Conservation (phyloP, 305 asterid species). For the Andrographis paniculata region DNA sequence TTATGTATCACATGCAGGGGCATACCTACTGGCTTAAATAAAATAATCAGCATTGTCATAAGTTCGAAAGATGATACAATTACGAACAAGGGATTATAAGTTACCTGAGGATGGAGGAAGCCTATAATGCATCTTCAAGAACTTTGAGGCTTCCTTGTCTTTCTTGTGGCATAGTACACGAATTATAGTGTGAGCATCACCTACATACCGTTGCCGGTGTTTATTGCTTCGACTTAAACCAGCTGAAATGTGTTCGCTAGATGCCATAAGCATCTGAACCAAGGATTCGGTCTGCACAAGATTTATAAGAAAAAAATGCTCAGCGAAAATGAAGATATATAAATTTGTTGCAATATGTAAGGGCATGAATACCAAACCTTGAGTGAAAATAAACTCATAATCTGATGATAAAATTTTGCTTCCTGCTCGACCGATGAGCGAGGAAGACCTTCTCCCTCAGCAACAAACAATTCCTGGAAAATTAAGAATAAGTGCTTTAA, state of each 20-base stretch:
- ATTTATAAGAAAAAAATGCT: conserved; percentile 10
- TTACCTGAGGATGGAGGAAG: conserved; percentile 90
- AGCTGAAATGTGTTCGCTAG: conserved; percentile 60
- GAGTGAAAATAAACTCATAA: conserved; percentile 64
- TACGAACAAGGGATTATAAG: conserved; percentile 7
- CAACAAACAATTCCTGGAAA: conserved; percentile 82
- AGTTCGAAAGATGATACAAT: conserved; percentile 1
- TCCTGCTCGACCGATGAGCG: conserved; percentile 78
- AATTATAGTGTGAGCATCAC: conserved; percentile 79
- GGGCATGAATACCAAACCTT: conserved; percentile 38
- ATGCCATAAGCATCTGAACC: conserved; percentile 72
- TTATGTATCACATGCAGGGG: too few relatives aligned
- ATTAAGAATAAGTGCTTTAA: conserved; percentile 18
- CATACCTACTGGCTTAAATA: too few relatives aligned
- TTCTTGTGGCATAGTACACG: conserved; percentile 90
- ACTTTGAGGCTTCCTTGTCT: conserved; percentile 79
- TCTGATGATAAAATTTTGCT: conserved; percentile 65
- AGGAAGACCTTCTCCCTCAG: conserved; percentile 98
- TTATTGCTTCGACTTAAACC: conserved; percentile 31
- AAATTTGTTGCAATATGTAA: conserved; percentile 15
- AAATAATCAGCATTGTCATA: neutral
- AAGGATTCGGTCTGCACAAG: conserved; percentile 63
- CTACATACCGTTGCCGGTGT: conserved; percentile 40
- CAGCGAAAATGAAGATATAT: conserved; percentile 15
- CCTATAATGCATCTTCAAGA: conserved; percentile 65